Base-by-base conservation (phyloP, 495 filamentous ascomycete genomes). In the Penicillium malachiteum region DNA sequence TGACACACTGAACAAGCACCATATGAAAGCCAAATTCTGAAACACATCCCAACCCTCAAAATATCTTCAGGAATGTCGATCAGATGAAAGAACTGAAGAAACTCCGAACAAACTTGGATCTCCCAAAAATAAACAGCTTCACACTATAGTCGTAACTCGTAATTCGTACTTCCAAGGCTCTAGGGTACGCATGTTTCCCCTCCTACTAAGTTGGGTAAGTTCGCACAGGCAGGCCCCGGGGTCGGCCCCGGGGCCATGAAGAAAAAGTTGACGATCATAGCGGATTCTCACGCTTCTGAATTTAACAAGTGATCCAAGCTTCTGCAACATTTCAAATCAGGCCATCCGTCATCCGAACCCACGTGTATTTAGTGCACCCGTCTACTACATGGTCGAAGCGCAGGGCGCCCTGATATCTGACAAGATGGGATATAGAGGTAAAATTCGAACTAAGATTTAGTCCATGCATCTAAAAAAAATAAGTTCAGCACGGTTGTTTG, bases 341-440 rank as follows among this genome's bases (percentile, higher is more conserved):
- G 46, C 46, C 34, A 49, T 49, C 46, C 46, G 10, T 49, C 33
- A 49, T 26, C 46, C 31, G 32, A 38, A 17, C 31, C 46, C 46
- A 49, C 46, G 46, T 49, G 46, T 38, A 14, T 9, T 49, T 35
- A 37, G 46, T 38, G 14, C 21, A 26, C 21, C 21, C 21, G 21
- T 26, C 46, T 38, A 49, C 31, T 17, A 45, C 43, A 18, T 44
- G 42, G 42, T 44, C 42, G 26, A 46, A 46, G 43, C 43, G 43
- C 26, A 16, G 18, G 11, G 10, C 10, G 10, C 39, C 39, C 42
- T 44, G 8, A 37, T 37, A 13, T 37, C 8, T 37, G 34, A 10
- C 34, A 37, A 37, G 34, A 10, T 37, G 12, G 34, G 1, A 13
- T 13, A 10, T 37, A 37, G n/a, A n/a, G 8, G 34, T 37, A 37